A percentile compares a stretch with the other conserved stretches of the same genome.
These are phyloP conservation scores for Zygotorulaspora chibaensis DNA, from an alignment of 805 yeast species.

Conservation along the genomic window DNA sequence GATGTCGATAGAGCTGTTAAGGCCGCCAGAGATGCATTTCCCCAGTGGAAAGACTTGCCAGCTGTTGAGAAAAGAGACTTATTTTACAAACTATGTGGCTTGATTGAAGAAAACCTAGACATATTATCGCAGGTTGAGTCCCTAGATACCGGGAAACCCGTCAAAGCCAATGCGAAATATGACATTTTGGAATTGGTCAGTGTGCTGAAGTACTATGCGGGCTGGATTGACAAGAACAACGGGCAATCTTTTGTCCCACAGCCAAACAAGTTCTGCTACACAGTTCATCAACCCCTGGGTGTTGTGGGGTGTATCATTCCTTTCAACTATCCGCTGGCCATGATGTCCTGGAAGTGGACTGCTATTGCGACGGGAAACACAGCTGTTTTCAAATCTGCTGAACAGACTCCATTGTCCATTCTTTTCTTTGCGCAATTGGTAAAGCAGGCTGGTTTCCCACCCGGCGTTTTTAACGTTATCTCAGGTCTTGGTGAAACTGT, in stretches of 20 bases:
- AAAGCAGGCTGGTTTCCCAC: conserved; percentile 45
- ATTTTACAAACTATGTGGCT: conserved; percentile 46
- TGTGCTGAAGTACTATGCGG: conserved; percentile 63
- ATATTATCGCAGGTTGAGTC: conserved; percentile 55
- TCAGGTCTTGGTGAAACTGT: conserved; percentile 44
- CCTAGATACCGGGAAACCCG: conserved; percentile 56
- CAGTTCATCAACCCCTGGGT: conserved; percentile 51
- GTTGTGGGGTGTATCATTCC: conserved; percentile 51
- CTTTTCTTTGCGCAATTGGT: conserved; percentile 42
- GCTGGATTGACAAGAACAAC: conserved; percentile 65
- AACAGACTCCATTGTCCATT: conserved; percentile 47
- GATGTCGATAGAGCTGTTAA: conserved; percentile 54
- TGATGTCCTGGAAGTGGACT: conserved; percentile 49
- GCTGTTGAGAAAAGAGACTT: conserved; percentile 46
- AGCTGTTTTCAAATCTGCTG: conserved; percentile 46
- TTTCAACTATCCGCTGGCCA: conserved; percentile 49
- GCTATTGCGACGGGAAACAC: conserved; percentile 48
- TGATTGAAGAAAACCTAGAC: conserved; percentile 46
- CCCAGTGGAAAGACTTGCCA: conserved; percentile 44
- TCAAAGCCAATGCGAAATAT: conserved; percentile 46
- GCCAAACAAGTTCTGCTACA: conserved; percentile 49
- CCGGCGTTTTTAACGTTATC: conserved; percentile 47
- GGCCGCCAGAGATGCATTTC: conserved; percentile 50
- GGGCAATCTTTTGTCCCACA: conserved; percentile 64
- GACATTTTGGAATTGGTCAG: conserved; percentile 58